phyloP scores from a whole-genome alignment of 352 stramenopile genomes.

The Phytophthora pistaciae region DNA sequence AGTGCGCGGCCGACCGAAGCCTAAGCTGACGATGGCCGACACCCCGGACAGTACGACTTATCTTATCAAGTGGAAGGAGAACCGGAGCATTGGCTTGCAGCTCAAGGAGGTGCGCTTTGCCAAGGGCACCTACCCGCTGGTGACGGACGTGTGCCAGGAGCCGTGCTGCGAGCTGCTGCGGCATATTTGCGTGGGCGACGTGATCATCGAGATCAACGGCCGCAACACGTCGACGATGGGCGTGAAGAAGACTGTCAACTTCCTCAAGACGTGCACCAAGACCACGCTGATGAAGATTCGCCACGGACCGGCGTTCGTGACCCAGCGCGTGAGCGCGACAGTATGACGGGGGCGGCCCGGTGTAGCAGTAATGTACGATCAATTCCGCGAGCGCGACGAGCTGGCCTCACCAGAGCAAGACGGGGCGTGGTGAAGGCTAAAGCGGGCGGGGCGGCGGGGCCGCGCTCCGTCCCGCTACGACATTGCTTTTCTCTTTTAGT shows the following conservation, averaged over 20 bases:
- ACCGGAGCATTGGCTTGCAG: constrained; percentile 85
- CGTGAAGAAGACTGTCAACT: constrained; percentile 91
- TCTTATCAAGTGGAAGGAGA: constrained; percentile 91
- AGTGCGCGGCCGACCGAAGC: constrained; percentile 81
- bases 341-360: constrained; percentile 46
- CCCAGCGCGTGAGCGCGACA: constrained; percentile 78
- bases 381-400: constrained; percentile 33
- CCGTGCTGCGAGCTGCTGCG: constrained; percentile 85
- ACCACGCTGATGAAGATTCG: constrained; percentile 89
- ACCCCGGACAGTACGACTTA: constrained; percentile 88
- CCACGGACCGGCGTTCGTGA: constrained; percentile 77
- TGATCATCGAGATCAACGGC: constrained; percentile 92
- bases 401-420: constrained; percentile 22
- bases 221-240: constrained; percentile 90
- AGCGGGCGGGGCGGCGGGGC: neutral
- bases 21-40: constrained; percentile 79
- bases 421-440: constrained; percentile 7
- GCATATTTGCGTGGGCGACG: constrained; percentile 85
- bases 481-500: constrained; percentile 41
- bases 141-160: constrained; percentile 87
- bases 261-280: constrained; percentile 87
- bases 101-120: constrained; percentile 82
- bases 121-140: constrained; percentile 83
- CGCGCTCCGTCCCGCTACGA: constrained; percentile 3
- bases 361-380: constrained; percentile 55